A percentile compares a stretch with the other conserved stretches of the same genome.
These are phyloP conservation scores for Lentithecium fluviatile DNA, from an alignment of 495 filamentous ascomycete species.

Conservation along the genomic window DNA sequence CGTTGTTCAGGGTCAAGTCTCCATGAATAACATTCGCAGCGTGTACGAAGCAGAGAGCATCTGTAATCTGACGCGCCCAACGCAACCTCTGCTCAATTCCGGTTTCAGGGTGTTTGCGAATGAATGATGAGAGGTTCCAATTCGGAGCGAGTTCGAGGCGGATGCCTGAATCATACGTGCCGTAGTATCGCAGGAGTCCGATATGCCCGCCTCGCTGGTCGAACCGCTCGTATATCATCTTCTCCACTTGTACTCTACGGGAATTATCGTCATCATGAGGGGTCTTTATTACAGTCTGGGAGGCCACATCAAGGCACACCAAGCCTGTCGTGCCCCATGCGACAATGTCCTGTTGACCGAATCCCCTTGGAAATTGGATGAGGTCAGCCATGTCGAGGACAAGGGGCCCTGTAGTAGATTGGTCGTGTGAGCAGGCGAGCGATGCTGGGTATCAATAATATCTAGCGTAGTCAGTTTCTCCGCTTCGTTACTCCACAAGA, in stretches of 20 bases:
- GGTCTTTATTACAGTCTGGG: conserved; percentile 12
- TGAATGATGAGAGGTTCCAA: conserved; percentile 1
- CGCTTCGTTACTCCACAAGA: neutral
- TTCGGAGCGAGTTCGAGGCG: conserved; percentile 10
- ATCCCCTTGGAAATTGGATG: conserved; percentile 13
- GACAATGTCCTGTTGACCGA: conserved; percentile 8
- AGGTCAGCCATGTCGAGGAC: conserved; percentile 6
- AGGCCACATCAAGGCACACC: conserved; percentile 15
- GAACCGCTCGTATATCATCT: conserved; percentile 20
- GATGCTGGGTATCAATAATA: neutral
- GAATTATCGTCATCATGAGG: conserved; percentile 9
- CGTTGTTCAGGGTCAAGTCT: conserved; percentile 34
- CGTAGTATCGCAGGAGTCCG: conserved; percentile 15
- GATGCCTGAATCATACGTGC: conserved; percentile 13
- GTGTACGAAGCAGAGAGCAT: conserved; percentile 19
- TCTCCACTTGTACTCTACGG: conserved; percentile 9
- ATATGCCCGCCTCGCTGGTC: conserved; percentile 11
- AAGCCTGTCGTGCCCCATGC: conserved; percentile 13
- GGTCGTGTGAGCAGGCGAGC: neutral
- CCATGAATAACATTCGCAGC: conserved; percentile 29
- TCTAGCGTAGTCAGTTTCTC: neutral
- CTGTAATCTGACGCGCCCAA: conserved; percentile 13
- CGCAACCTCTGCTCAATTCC: conserved; percentile 9
- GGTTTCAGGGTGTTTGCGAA: conserved; percentile 6
- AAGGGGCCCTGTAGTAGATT: conserved; percentile 2